Conservation (phyloP, 352 stramenopile species). For the Globisporangium acanthophoron region DNA sequence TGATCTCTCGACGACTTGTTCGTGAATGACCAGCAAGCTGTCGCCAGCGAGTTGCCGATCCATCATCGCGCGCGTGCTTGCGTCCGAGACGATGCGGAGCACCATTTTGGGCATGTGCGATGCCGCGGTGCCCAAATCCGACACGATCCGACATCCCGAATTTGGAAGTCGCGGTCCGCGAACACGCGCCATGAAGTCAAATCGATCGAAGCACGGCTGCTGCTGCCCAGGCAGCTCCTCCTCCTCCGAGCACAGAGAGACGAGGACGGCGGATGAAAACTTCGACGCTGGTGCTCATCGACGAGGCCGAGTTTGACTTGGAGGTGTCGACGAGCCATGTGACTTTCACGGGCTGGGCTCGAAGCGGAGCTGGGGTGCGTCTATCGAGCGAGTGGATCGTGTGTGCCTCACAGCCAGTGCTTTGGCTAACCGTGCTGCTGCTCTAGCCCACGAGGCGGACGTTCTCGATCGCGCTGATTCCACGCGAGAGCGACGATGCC, state of each 20-base stretch:
- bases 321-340: conserved; percentile 13
- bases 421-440: not conserved
- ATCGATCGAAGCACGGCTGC: too few relatives aligned
- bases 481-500: conserved; percentile 1
- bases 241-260: not conserved
- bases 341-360: conserved; percentile 17
- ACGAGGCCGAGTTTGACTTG: conserved; percentile 27
- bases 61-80: too few relatives aligned
- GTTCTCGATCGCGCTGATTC: conserved; percentile 8
- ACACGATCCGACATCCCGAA: too few relatives aligned
- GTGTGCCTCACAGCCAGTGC: not conserved
- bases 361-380: conserved; percentile 7
- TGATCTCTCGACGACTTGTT: too few relatives aligned
- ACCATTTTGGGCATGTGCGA: too few relatives aligned
- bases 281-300: conserved; percentile 29
- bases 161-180: not conserved
- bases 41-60: too few relatives aligned
- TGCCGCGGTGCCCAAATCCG: too few relatives aligned
- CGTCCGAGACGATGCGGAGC: too few relatives aligned
- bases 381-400: not conserved
- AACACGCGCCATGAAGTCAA: too few relatives aligned
- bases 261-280: not conserved
- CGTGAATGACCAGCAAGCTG: too few relatives aligned
- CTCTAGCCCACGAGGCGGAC: not conserved
- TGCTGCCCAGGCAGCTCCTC: too few relatives aligned